Conservation (phyloP, 768 basidiomycete genomes). For the Tylopilus balloui region DNA sequence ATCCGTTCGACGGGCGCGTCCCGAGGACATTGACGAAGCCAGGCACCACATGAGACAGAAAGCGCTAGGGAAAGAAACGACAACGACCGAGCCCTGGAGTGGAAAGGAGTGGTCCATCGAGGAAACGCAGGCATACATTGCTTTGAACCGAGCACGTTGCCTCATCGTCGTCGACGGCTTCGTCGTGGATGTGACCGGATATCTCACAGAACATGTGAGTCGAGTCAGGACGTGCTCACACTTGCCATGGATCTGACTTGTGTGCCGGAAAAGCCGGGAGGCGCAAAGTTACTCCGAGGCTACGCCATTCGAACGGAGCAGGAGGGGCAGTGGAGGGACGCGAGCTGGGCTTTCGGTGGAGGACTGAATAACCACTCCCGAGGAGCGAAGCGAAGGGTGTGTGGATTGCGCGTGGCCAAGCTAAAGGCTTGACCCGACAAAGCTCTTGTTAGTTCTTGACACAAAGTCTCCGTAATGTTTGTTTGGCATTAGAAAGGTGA, state of each 20-base stretch:
- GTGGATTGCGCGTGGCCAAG: slow-evolving; percentile 7
- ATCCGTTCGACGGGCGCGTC: slow-evolving; percentile 3
- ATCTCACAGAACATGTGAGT: slow-evolving; percentile 11
- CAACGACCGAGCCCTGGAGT: not conserved
- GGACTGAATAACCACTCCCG: slow-evolving; percentile 11
- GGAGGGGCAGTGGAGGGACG: slow-evolving; percentile 5
- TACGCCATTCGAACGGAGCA: not conserved
- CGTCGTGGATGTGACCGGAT: slow-evolving; percentile 4
- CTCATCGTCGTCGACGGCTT: slow-evolving; percentile 9
- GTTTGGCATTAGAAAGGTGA: too few relatives aligned
- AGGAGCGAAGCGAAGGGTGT: not conserved
- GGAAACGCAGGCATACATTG: not conserved
- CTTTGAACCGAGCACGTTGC: not conserved
- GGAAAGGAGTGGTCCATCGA: slow-evolving; percentile 7
- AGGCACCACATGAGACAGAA: slow-evolving; percentile 6
- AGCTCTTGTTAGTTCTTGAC: not conserved
- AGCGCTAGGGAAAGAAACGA: not conserved
- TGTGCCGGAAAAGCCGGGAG: slow-evolving; percentile 1
- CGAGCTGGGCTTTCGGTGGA: slow-evolving; percentile 9
- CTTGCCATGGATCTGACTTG: slow-evolving; percentile 1
- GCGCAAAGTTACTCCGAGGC: slow-evolving; percentile 1
- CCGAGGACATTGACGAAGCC: slow-evolving; percentile 9
- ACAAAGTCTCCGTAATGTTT: not conserved
- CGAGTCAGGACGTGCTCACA: not conserved
- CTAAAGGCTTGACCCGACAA: not conserved